phyloP scores from a whole-genome alignment of 768 basidiomycete species.

The Serendipita indica region DNA sequence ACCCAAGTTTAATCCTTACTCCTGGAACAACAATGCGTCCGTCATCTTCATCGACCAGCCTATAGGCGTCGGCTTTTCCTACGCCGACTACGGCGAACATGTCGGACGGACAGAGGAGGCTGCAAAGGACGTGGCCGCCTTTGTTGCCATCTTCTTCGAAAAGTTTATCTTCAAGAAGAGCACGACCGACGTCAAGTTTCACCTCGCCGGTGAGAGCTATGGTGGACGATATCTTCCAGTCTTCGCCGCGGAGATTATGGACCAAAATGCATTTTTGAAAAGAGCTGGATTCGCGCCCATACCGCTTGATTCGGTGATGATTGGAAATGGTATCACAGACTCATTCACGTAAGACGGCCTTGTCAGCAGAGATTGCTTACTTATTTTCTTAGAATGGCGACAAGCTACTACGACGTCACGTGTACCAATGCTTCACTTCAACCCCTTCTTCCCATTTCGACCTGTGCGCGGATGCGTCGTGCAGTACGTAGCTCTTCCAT shows the following conservation, averaged over 20 bases:
- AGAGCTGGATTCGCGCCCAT: slow-evolving; percentile 54
- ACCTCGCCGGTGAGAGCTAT: slow-evolving; percentile 61
- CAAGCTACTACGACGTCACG: slow-evolving; percentile 37
- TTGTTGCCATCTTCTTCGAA: slow-evolving; percentile 66
- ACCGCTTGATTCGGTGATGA: slow-evolving; percentile 35
- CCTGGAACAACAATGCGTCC: slow-evolving; percentile 42
- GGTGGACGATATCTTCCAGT: slow-evolving; percentile 57
- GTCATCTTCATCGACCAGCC: slow-evolving; percentile 53
- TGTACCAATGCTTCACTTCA: slow-evolving; percentile 38
- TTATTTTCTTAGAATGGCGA: slow-evolving; percentile 20
- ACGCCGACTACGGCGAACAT: slow-evolving; percentile 51
- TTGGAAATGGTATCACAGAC: slow-evolving; percentile 53
- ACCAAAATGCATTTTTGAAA: slow-evolving; percentile 50
- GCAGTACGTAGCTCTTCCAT: slow-evolving; percentile 8
- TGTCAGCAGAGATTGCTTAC: slow-evolving; percentile 12
- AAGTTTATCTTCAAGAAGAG: slow-evolving; percentile 60
- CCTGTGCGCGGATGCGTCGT: slow-evolving; percentile 11
- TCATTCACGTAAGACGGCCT: slow-evolving; percentile 27
- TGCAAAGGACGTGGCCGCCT: slow-evolving; percentile 57
- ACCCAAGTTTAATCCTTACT: slow-evolving; percentile 29
- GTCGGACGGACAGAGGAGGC: slow-evolving; percentile 70
- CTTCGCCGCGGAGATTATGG: slow-evolving; percentile 63
- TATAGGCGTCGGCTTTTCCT: slow-evolving; percentile 55
- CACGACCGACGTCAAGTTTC: slow-evolving; percentile 32
- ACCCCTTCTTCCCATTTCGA: slow-evolving; percentile 25